These are phyloP conservation scores for Leccinum holopus DNA, from an alignment of 1,284 basidiomycete species.

Conservation along the genomic window DNA sequence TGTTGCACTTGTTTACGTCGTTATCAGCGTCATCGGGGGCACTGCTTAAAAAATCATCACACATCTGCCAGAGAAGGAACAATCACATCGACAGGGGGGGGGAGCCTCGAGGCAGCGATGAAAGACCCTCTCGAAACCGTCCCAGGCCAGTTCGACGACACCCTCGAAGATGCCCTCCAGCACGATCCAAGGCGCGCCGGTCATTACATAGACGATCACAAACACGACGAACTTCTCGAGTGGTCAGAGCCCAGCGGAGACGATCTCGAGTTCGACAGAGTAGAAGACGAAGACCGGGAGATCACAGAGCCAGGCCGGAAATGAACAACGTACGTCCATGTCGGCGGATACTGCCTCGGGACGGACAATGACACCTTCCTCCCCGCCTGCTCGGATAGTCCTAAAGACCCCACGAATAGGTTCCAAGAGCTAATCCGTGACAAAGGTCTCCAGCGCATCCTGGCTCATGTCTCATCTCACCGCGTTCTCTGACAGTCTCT, in stretches of 20 bases:
- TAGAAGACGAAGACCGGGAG: slow-evolving; percentile 93
- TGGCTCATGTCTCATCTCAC: slow-evolving; percentile 9
- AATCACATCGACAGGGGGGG: neutral
- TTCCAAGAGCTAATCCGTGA: slow-evolving; percentile 84
- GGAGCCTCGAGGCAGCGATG: neutral
- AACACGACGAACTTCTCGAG: slow-evolving; percentile 36
- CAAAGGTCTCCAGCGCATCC: slow-evolving; percentile 77
- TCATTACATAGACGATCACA: slow-evolving; percentile 46
- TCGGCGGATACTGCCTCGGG: slow-evolving; percentile 80
- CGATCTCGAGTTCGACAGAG: slow-evolving; percentile 55
- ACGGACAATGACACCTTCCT: slow-evolving; percentile 71
- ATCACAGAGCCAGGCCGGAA: slow-evolving; percentile 52
- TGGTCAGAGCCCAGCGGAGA: slow-evolving; percentile 43
- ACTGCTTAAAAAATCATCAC: neutral
- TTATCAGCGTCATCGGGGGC: neutral
- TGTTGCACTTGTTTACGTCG: slow-evolving; percentile 27
- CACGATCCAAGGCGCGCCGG: slow-evolving; percentile 35
- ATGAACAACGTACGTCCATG: slow-evolving; percentile 55
- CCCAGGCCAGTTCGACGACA: slow-evolving; percentile 56
- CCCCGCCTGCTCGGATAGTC: slow-evolving; percentile 79
- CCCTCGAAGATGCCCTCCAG: slow-evolving; percentile 20
- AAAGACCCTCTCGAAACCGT: slow-evolving; percentile 27
- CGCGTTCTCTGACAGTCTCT: slow-evolving; percentile 61
- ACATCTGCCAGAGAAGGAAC: neutral
- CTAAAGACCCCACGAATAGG: slow-evolving; percentile 81